Percentiles rank a stretch among this genome's conserved stretches.
phyloP scores from a whole-genome alignment of 306 rosid genomes.

The Dalbergia oliveri region DNA sequence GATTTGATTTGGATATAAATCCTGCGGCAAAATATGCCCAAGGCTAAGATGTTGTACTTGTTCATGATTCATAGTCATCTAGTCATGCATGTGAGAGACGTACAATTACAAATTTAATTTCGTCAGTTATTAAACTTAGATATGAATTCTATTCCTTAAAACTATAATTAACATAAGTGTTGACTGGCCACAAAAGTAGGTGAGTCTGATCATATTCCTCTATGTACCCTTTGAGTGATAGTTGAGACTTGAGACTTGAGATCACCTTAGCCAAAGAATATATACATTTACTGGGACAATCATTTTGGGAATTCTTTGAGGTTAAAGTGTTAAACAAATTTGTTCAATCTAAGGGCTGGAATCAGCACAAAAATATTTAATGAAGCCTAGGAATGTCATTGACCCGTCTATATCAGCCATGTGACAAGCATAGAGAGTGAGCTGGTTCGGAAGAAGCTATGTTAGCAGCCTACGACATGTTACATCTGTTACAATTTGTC shows the following conservation, averaged over 20 bases:
- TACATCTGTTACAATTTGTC: slow-evolving; percentile 42
- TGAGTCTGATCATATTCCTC: not conserved
- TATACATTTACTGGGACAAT: slow-evolving; percentile 10
- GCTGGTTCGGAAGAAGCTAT: slow-evolving; percentile 41
- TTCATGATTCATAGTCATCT: not conserved
- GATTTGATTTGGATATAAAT: slow-evolving; percentile 25
- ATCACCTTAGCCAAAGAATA: not conserved
- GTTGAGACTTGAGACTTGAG: not conserved
- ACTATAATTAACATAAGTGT: not conserved
- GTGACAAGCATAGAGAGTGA: slow-evolving; percentile 35
- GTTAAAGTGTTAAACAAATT: slow-evolving; percentile 43
- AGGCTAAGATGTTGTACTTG: slow-evolving; percentile 9
- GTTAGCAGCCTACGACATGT: slow-evolving; percentile 22
- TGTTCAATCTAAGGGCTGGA: slow-evolving; percentile 32
- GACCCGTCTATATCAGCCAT: slow-evolving; percentile 48
- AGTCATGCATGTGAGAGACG: not conserved
- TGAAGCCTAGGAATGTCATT: slow-evolving; percentile 44
- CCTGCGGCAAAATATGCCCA: slow-evolving; percentile 22
- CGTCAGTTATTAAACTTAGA: slow-evolving; percentile 13
- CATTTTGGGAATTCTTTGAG: slow-evolving; percentile 42
- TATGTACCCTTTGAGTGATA: slow-evolving; percentile 6
- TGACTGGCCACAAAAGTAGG: slow-evolving; percentile 23
- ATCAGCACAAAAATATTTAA: slow-evolving; percentile 31
- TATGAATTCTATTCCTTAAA: slow-evolving; percentile 13
- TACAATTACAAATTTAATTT: not conserved